Evolutionary conservation across 441 rosid genomes (phyloP), one percentile per base, ranked within the genome.

Genomic region (Brassica balearica): DNA sequence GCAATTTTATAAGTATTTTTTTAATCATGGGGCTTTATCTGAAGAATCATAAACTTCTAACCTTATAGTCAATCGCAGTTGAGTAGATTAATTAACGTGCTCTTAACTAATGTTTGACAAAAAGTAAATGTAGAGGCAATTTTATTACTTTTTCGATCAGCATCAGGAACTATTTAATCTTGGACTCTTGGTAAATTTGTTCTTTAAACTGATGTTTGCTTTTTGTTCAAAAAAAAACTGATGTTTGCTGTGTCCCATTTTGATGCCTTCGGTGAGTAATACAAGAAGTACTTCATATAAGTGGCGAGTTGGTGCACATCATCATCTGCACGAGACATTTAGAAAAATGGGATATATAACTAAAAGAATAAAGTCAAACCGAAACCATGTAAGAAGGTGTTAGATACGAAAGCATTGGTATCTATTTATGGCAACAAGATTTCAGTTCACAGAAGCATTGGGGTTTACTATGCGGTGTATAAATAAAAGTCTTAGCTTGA

Each of bases 221-320:
- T 29, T 25, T 29, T 29, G 34, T 29, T 29, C 34, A 29, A 29
- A 29, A 29, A 29, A 29, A 23, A 73, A 62, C 23, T 62, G 78
- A 73, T 73, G 70, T 62, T 32, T 36, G 51, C 70, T 78, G 82
- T 77, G 77, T 22, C 68, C 78, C 82, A 68, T 78, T 67, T 73
- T 48, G 77, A 73, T 78, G 69, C 77, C 25, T 29, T 66, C 43
- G 29, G 77, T 72, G 72, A 71, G 17, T 3, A 66, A 58, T 76
- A 62, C 14, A 22, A 65, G 76, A 77, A 64, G 77, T 29, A 72
- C 81, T 29, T 38, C 77, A 59, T 48, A 72, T 77, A 29, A 29
- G 34, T 29, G 34, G 41, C 9, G 41, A 36, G 9, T 36, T 36
- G 41, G 41, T 8, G 8, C 41, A 36, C 41, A 36, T 36, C 41